A percentile compares a stretch with the other conserved stretches of the same genome.
phyloP scores from a whole-genome alignment of 2,329 filamentous ascomycete species.

The Xylariales sp. region DNA sequence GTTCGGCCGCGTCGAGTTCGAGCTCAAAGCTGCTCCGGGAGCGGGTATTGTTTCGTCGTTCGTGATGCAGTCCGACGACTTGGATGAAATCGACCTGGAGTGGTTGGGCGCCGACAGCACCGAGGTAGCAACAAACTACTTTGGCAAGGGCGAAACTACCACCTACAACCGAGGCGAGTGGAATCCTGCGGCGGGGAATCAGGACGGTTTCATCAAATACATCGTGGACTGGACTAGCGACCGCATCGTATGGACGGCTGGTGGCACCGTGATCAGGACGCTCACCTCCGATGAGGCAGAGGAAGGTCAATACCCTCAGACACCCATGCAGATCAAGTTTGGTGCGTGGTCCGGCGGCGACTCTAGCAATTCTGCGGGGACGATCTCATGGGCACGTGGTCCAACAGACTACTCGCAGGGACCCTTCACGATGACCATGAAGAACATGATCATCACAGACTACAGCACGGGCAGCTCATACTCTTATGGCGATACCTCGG shows the following conservation, averaged over 20 bases:
- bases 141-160: constrained; percentile 83
- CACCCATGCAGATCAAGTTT: constrained; percentile 90
- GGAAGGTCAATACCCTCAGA: constrained; percentile 79
- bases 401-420: constrained; percentile 77
- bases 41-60: constrained; percentile 89
- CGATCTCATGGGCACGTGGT: constrained; percentile 85
- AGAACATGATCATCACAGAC: constrained; percentile 72
- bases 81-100: constrained; percentile 97
- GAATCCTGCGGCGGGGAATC: constrained; percentile 65
- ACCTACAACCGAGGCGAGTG: constrained; percentile 86
- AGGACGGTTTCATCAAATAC: constrained; percentile 77
- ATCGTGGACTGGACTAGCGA: constrained; percentile 85
- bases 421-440: constrained; percentile 82
- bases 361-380: constrained; percentile 70
- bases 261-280: constrained; percentile 70
- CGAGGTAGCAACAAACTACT: constrained; percentile 95
- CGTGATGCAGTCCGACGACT: constrained; percentile 82
- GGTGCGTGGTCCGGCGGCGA: constrained; percentile 93
- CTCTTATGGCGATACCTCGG: constrained; percentile 71
- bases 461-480: constrained; percentile 91
- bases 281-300: constrained; percentile 66
- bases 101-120: constrained; percentile 76
- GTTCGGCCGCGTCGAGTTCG: constrained; percentile 88
- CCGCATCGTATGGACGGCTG: constrained; percentile 83
- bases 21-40: constrained; percentile 80